phyloP scores from a whole-genome alignment of 176 grass and related monocot species.

The Bromus sterilis region DNA sequence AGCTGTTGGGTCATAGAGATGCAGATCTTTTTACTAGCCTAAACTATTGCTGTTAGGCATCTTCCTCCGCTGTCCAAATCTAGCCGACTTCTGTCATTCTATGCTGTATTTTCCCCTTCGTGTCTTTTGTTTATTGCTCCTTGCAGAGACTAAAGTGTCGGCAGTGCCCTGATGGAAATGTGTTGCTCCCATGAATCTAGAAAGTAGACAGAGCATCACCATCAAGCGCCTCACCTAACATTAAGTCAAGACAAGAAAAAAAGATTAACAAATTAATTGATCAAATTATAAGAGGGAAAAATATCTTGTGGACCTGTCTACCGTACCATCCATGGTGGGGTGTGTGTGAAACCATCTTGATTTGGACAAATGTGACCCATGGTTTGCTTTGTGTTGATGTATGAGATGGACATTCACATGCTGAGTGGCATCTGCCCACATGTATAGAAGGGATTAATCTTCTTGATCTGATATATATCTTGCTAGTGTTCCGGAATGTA shows the following conservation, averaged over 20 bases:
- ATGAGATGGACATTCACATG: background rate
- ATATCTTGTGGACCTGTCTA: background rate
- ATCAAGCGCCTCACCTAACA: slow-evolving; percentile 33
- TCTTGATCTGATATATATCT: background rate
- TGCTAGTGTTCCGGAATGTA: background rate
- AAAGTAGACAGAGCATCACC: slow-evolving; percentile 4
- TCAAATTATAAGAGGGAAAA: background rate
- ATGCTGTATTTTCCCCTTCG: background rate
- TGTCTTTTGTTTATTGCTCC: slow-evolving; percentile 16
- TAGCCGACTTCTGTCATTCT: background rate
- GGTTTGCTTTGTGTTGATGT: background rate
- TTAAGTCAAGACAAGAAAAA: background rate
- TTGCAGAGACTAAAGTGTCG: slow-evolving; percentile 18
- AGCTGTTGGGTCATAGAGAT: background rate
- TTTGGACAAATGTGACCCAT: background rate
- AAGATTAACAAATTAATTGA: background rate
- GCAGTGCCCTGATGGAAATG: background rate
- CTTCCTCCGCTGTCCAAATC: background rate
- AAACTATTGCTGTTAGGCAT: background rate
- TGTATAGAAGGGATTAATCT: background rate
- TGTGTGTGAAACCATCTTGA: background rate
- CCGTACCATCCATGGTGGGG: background rate
- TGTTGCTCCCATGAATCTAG: slow-evolving; percentile 22
- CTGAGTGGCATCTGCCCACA: background rate
- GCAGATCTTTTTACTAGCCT: background rate